Evolutionary conservation across 164 flowering plant genomes (phyloP), one percentile per base, ranked within the genome.

Genomic region (Magnolia officinalis): DNA sequence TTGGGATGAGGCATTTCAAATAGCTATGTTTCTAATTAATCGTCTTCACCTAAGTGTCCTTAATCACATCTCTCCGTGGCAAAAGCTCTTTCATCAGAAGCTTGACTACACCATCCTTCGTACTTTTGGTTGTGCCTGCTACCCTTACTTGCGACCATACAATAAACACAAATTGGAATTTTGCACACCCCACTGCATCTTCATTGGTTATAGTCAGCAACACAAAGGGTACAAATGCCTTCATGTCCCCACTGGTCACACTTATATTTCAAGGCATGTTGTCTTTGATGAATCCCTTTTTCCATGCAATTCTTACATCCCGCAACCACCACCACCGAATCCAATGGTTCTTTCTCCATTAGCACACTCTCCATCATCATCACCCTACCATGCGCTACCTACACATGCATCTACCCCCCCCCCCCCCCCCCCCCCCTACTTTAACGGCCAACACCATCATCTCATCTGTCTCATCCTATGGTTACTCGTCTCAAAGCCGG

Each of bases 181-280:
- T 16, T 24, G 67, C 2, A 67, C 77, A 13, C 18, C 23, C 4
- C 74, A 69, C 0, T 74, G 52, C 31, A 19, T 78, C 0, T 74
- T 78, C 64, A 14, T 78, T 7, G 80, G 80, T 6, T 74, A 78
- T 31, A 31, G 23, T 49, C 8, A n/a, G 0, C 6, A 6, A 8
- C 31, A 75, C 50, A 71, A 71, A 19, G 75, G 81, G 2, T 71
- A 71, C 37, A 6, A 67, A 1, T 75, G 75, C 45, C 29, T 61
- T 26, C 14, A 79, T 31, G 18, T 21, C 0, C 45, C 31, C 5
- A 16, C 72, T 1, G 24, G 59, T 1, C 66, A 23, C 0, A 7
- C 72, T 1, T 75, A 51, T 45, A 51, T 64, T 2, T 63, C 75
- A 9, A 6, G 67, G 9, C 71, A 75, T 71, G 76, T 75, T 24